These are phyloP conservation scores for Salix suchowensis DNA, from an alignment of 345 rosid genomes.

Conservation along the genomic window DNA sequence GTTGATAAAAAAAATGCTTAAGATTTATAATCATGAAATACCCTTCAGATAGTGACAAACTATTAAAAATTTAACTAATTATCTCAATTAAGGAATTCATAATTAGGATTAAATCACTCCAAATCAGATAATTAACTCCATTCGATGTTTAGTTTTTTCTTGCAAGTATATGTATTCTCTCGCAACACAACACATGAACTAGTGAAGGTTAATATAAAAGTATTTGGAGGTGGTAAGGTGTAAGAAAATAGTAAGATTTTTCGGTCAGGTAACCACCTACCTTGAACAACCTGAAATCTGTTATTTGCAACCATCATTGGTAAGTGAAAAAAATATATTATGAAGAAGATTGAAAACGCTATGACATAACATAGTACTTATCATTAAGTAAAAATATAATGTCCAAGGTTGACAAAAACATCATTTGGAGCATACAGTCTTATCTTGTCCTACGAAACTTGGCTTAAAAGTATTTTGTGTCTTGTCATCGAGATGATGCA, in stretches of 20 bases:
- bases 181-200: no score
- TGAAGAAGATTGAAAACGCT: neutral
- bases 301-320: neutral
- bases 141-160: no score
- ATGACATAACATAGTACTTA: neutral
- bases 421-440: neutral
- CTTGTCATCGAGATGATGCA: slow-evolving; percentile 1
- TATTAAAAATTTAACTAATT: no score
- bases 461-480: slow-evolving; percentile 21
- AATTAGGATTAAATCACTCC: no score
- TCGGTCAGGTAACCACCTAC: neutral
- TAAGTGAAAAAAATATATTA: neutral
- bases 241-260: neutral
- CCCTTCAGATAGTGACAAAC: no score
- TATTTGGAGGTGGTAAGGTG: neutral
- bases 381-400: neutral
- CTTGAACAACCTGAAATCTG: neutral
- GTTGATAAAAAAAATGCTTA: no score
- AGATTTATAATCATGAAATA: no score
- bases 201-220: no score
- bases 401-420: slow-evolving; percentile 10
- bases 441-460: slow-evolving; percentile 10
- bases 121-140: no score
- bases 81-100: no score
- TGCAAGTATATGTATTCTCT: no score